Percentiles rank a stretch among this genome's conserved stretches.
phyloP scores from a whole-genome alignment of 2,329 filamentous ascomycete species.

The Xylariaceae sp. region DNA sequence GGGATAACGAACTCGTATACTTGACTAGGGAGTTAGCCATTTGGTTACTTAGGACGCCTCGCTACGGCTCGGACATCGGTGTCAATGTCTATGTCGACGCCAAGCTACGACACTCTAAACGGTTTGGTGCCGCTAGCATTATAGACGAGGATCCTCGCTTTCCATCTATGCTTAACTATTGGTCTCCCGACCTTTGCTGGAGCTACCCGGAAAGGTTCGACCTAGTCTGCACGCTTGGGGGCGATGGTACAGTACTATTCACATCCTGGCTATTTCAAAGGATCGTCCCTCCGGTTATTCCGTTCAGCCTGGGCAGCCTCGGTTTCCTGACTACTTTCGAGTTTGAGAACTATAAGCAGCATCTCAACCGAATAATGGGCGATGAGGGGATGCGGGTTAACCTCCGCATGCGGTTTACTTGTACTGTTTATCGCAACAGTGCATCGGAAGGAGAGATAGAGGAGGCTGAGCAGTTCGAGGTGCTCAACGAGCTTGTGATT shows the following conservation, averaged over 20 bases:
- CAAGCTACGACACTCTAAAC: slow-evolving; percentile 81
- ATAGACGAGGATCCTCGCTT: slow-evolving; percentile 71
- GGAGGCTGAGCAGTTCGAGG: slow-evolving; percentile 94
- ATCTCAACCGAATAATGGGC: slow-evolving; percentile 86
- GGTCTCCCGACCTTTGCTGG: slow-evolving; percentile 96
- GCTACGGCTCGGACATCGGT: slow-evolving; percentile 84
- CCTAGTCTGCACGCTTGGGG: slow-evolving; percentile 81
- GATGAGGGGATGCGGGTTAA: slow-evolving; percentile 96
- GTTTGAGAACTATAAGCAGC: slow-evolving; percentile 81
- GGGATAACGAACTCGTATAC: slow-evolving; percentile 88
- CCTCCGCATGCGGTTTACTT: slow-evolving; percentile 97
- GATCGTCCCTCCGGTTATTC: slow-evolving; percentile 78
- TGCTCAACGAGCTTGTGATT: slow-evolving; percentile 97
- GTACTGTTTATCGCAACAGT: slow-evolving; percentile 82
- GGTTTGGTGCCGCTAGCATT: slow-evolving; percentile 74
- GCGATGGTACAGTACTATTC: slow-evolving; percentile 82
- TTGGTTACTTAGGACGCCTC: slow-evolving; percentile 84
- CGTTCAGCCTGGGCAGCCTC: slow-evolving; percentile 77
- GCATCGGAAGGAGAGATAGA: slow-evolving; percentile 60
- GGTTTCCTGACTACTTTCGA: slow-evolving; percentile 88
- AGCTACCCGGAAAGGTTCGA: slow-evolving; percentile 92
- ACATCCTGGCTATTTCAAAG: slow-evolving; percentile 91
- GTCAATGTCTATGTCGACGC: slow-evolving; percentile 98
- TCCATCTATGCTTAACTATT: slow-evolving; percentile 82
- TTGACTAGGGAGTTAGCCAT: slow-evolving; percentile 81